Conservation (phyloP, 2,329 filamentous ascomycete species). For the Huntiella decipiens region DNA sequence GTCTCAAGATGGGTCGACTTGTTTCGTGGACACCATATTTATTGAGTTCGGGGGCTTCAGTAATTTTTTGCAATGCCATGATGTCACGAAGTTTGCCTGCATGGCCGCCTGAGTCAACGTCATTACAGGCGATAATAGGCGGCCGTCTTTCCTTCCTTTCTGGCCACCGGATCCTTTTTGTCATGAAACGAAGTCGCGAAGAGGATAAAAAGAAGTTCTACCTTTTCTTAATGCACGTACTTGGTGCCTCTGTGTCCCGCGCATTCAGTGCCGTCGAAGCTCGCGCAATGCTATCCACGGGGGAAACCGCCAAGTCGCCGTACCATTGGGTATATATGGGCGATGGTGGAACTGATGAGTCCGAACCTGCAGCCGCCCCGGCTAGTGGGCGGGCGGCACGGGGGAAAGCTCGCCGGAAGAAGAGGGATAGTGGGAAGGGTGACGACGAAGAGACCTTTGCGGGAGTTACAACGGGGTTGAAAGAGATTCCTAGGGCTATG, state of each 20-base stretch:
- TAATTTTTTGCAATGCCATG: conserved; percentile 55
- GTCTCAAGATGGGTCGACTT: conserved; percentile 38
- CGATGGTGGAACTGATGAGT: conserved; percentile 34
- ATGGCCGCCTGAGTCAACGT: conserved; percentile 39
- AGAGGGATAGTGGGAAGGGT: conserved; percentile 14
- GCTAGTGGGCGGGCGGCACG: conserved; percentile 12
- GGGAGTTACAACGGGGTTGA: conserved; percentile 13
- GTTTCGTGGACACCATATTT: conserved; percentile 67
- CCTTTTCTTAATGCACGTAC: conserved; percentile 58
- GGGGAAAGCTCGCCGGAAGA: conserved; percentile 10
- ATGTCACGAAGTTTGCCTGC: conserved; percentile 50
- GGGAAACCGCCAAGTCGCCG: conserved; percentile 15
- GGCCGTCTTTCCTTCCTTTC: conserved; percentile 43
- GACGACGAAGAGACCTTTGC: neutral
- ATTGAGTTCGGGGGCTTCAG: conserved; percentile 65
- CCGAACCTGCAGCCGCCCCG: conserved; percentile 15
- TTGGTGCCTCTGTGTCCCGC: conserved; percentile 53
- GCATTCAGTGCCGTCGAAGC: conserved; percentile 50
- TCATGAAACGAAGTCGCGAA: conserved; percentile 45
- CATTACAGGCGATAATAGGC: conserved; percentile 36
- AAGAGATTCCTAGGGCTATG: conserved; percentile 44
- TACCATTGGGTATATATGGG: conserved; percentile 74
- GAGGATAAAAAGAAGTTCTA: conserved; percentile 47
- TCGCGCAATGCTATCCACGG: conserved; percentile 31
- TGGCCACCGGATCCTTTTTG: conserved; percentile 48